These are phyloP conservation scores for Botryotinia narcissicola DNA, from an alignment of 2,329 filamentous ascomycete species.

Conservation along the genomic window DNA sequence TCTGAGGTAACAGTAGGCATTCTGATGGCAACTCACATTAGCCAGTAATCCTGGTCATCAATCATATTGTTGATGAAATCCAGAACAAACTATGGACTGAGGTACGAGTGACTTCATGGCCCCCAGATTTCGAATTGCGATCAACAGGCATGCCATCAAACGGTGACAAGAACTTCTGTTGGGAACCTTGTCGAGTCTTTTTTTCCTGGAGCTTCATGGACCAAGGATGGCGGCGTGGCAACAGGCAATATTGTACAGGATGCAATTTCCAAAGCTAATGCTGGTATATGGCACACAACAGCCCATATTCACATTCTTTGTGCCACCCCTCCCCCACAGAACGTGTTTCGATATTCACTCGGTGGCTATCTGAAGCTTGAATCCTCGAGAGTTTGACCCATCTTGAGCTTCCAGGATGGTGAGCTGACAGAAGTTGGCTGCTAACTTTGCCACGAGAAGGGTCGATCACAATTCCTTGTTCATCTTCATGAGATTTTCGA, in stretches of 20 bases:
- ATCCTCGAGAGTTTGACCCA: background rate
- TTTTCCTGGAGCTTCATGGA: background rate
- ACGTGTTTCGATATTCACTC: background rate
- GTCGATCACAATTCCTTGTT: background rate
- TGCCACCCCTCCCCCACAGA: slow-evolving; percentile 4
- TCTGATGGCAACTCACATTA: background rate
- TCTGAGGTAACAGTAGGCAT: background rate
- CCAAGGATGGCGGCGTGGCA: slow-evolving; percentile 7
- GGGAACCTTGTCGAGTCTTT: background rate
- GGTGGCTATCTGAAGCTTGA: background rate
- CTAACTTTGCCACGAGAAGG: background rate
- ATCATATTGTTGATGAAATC: background rate
- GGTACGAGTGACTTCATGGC: background rate
- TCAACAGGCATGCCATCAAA: background rate
- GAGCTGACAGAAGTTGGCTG: background rate
- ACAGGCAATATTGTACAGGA: background rate
- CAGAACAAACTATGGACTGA: background rate
- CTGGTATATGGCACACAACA: background rate
- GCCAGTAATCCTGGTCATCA: background rate
- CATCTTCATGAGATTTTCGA: background rate
- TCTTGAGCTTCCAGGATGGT: background rate
- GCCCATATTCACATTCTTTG: background rate
- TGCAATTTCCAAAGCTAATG: background rate
- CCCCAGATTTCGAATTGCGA: slow-evolving; percentile 5
- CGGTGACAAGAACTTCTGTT: background rate